Conservation (phyloP, 768 basidiomycete species). For the Pluteus cervinus region DNA sequence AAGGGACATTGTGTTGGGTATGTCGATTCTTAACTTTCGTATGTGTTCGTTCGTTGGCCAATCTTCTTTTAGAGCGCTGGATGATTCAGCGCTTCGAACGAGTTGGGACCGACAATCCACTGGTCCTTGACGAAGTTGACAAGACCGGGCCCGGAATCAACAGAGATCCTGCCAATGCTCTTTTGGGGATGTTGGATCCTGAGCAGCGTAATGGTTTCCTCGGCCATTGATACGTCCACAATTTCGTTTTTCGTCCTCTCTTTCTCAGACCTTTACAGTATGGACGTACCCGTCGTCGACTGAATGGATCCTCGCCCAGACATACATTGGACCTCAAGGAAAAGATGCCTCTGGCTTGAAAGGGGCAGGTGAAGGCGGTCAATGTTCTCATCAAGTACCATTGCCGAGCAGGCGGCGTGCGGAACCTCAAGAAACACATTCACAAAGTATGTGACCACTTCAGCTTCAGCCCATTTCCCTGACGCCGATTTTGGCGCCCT, state of each 20-base stretch:
- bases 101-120: conserved; percentile 88
- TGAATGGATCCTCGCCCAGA: conserved; percentile 92
- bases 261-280: conserved; percentile 38
- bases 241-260: not conserved
- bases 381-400: conserved; percentile 93
- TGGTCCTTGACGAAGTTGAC: conserved; percentile 92
- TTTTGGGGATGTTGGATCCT: conserved; percentile 90
- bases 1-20: conserved; percentile 94
- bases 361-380: conserved; percentile 70
- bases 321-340: conserved; percentile 88
- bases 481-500: not conserved
- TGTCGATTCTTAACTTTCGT: conserved; percentile 17
- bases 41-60: conserved; percentile 4
- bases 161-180: conserved; percentile 86
- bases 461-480: not conserved
- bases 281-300: conserved; percentile 96
- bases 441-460: conserved; percentile 74
- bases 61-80: conserved; percentile 48
- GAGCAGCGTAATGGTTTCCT: conserved; percentile 93
- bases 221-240: conserved; percentile 77
- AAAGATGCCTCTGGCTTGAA: conserved; percentile 85
- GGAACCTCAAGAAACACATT: conserved; percentile 96
- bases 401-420: conserved; percentile 92
- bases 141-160: conserved; percentile 92
- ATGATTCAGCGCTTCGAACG: conserved; percentile 91